These are phyloP conservation scores for Fraxinus sp. DNA, from an alignment of 305 asterid species.

Conservation along the genomic window DNA sequence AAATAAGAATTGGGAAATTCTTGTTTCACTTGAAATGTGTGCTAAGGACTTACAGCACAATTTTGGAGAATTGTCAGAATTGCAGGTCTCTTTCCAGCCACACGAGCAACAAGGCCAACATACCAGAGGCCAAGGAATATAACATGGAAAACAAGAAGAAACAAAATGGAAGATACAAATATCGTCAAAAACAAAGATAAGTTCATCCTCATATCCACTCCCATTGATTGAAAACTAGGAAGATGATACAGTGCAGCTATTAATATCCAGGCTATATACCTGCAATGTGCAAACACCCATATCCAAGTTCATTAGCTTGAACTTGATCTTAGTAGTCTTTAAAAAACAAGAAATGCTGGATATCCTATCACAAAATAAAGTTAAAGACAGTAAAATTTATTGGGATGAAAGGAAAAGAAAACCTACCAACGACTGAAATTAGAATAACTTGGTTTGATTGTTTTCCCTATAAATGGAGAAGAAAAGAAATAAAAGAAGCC, in stretches of 20 bases:
- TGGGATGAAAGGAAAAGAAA: conserved; percentile 4
- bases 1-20: conserved; percentile 38
- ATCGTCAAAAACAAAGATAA: conserved; percentile 88
- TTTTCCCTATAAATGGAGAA: conserved; percentile 93
- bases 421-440: conserved; percentile 94
- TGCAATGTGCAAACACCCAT: conserved; percentile 33
- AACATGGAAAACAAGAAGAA: conserved; percentile 88
- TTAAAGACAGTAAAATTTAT: neutral
- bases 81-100: conserved; percentile 91
- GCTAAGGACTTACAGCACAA: conserved; percentile 73
- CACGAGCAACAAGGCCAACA: conserved; percentile 92
- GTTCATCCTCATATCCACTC: conserved; percentile 97
- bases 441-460: conserved; percentile 93
- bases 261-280: conserved; percentile 93
- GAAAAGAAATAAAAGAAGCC: conserved; percentile 99
- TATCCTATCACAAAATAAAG: neutral
- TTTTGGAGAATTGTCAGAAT: conserved; percentile 83
- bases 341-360: conserved; percentile 1
- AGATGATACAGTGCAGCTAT: conserved; percentile 97
- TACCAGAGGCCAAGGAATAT: conserved; percentile 93
- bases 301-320: conserved; percentile 6
- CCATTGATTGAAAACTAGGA: conserved; percentile 99
- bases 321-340: neutral
- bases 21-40: conserved; percentile 23
- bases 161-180: conserved; percentile 72